Conservation (phyloP, 805 yeast species). For the Ascoidea tarda region DNA sequence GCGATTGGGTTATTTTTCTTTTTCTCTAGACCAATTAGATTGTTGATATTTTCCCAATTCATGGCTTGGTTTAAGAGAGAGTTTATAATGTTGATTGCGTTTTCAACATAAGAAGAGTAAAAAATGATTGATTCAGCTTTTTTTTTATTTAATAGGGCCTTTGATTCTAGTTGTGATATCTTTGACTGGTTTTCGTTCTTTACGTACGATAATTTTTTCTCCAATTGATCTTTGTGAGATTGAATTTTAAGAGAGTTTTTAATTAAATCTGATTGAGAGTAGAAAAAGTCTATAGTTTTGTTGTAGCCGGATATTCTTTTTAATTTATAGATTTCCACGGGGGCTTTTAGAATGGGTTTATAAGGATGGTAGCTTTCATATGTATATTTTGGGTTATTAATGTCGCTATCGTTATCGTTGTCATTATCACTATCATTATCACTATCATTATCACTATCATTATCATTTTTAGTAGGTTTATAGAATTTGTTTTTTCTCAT, state of each 20-base stretch:
- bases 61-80: slow-evolving; percentile 62
- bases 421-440: slow-evolving; percentile 6
- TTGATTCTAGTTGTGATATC: slow-evolving; percentile 45
- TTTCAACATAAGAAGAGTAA: slow-evolving; percentile 57
- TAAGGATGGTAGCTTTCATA: slow-evolving; percentile 66
- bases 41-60: slow-evolving; percentile 90
- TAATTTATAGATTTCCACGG: slow-evolving; percentile 20
- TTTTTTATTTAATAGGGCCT: slow-evolving; percentile 46
- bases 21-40: slow-evolving; percentile 56
- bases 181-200: slow-evolving; percentile 58
- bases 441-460: slow-evolving; percentile 19
- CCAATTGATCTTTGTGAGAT: slow-evolving; percentile 63
- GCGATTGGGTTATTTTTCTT: slow-evolving; percentile 53
- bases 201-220: slow-evolving; percentile 61
- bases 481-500: slow-evolving; percentile 42
- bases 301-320: slow-evolving; percentile 53
- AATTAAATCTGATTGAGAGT: slow-evolving; percentile 73
- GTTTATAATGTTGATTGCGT: slow-evolving; percentile 55
- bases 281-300: slow-evolving; percentile 68
- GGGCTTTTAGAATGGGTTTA: slow-evolving; percentile 29
- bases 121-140: slow-evolving; percentile 65
- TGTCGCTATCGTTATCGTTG: slow-evolving; percentile 17
- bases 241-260: slow-evolving; percentile 64
- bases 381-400: slow-evolving; percentile 23
- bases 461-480: slow-evolving; percentile 22